Percentiles rank a stretch among this genome's conserved stretches.
Evolutionary conservation across 805 yeast species (phyloP).

Genomic region (Metschnikowia kunwiensis): DNA sequence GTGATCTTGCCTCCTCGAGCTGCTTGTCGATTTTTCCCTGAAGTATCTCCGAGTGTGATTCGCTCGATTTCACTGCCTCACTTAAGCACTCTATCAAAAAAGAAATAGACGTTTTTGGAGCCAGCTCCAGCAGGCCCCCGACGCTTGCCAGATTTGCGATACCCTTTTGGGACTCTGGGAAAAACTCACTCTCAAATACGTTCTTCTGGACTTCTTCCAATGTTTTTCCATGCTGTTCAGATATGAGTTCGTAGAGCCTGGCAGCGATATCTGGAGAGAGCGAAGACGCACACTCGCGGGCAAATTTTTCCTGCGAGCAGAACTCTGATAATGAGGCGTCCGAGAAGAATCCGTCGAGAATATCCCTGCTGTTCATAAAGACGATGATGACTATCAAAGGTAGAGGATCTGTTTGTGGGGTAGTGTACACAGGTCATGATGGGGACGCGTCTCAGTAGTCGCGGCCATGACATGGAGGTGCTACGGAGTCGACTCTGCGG

Average conservation of each 20-base stretch:
- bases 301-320: slow-evolving; percentile 6
- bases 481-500: too few relatives aligned
- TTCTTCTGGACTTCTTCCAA: slow-evolving; percentile 1
- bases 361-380: slow-evolving; percentile 11
- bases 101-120: slow-evolving; percentile 3
- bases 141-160: background rate
- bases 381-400: background rate
- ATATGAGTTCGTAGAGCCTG: slow-evolving; percentile 3
- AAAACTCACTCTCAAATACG: slow-evolving; percentile 1
- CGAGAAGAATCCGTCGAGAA: slow-evolving; percentile 8
- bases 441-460: too few relatives aligned
- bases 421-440: background rate
- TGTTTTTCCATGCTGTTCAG: slow-evolving; percentile 4
- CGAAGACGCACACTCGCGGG: slow-evolving; percentile 4
- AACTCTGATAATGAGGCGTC: slow-evolving; percentile 5
- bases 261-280: slow-evolving; percentile 2
- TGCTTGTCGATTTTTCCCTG: slow-evolving; percentile 2
- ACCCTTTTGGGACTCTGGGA: slow-evolving; percentile 1
- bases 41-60: slow-evolving; percentile 3
- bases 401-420: background rate
- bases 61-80: slow-evolving; percentile 3
- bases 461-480: too few relatives aligned
- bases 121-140: background rate
- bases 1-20: background rate
- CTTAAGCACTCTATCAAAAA: background rate